These are phyloP conservation scores for Anthoceros angustus DNA, from an alignment of 225 moss, liverwort and hornwort species.

Conservation along the genomic window DNA sequence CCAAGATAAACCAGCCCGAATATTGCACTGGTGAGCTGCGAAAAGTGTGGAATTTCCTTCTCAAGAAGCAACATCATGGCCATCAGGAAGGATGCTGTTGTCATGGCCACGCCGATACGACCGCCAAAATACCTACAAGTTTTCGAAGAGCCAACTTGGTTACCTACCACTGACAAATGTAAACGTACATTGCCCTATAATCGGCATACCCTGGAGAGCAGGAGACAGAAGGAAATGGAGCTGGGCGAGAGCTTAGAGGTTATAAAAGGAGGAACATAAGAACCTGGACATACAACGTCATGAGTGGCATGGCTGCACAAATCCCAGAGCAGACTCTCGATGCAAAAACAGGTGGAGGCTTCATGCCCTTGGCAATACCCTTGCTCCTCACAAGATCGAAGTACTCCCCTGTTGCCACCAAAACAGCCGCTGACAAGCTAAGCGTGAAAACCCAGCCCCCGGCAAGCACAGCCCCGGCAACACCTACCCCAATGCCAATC, in stretches of 20 bases:
- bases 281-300: slow-evolving; percentile 58
- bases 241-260: background rate
- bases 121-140: slow-evolving; percentile 75
- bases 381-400: slow-evolving; percentile 79
- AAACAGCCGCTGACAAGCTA: slow-evolving; percentile 44
- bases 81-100: slow-evolving; percentile 69
- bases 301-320: slow-evolving; percentile 83
- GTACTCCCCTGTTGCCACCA: slow-evolving; percentile 75
- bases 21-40: slow-evolving; percentile 81
- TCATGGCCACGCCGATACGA: slow-evolving; percentile 69
- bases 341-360: slow-evolving; percentile 73
- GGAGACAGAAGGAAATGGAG: background rate
- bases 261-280: background rate
- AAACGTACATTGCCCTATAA: background rate
- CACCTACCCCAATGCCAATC: slow-evolving; percentile 38
- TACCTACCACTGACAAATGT: background rate
- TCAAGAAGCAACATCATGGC: slow-evolving; percentile 63
- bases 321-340: slow-evolving; percentile 67
- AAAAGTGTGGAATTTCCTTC: slow-evolving; percentile 59
- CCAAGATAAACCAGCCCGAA: slow-evolving; percentile 92
- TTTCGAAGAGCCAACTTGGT: background rate
- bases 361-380: slow-evolving; percentile 55
- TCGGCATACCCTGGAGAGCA: background rate
- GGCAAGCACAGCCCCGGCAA: slow-evolving; percentile 54
- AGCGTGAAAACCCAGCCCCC: slow-evolving; percentile 94